Conservation (phyloP, 2,329 filamentous ascomycete species). For the Monosporascus sp. region DNA sequence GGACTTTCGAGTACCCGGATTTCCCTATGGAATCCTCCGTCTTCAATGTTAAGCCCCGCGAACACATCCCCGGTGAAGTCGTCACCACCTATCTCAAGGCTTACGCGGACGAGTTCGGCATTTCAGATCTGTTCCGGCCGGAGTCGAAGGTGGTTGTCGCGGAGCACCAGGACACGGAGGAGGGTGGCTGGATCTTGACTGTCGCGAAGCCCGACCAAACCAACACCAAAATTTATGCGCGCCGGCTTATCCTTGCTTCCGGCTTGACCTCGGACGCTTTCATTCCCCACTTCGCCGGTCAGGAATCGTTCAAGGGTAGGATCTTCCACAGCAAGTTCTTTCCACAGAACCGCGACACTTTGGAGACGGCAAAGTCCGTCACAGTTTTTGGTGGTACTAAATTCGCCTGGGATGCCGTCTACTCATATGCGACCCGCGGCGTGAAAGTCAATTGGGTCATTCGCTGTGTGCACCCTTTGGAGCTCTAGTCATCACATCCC, state of each 20-base stretch:
- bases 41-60: conserved; percentile 38
- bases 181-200: conserved; percentile 28
- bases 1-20: conserved; percentile 68
- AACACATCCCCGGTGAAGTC: conserved; percentile 54
- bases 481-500: neutral
- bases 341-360: conserved; percentile 23
- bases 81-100: conserved; percentile 52
- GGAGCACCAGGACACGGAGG: conserved; percentile 37
- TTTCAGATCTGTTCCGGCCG: conserved; percentile 43
- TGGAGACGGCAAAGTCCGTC: conserved; percentile 32
- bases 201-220: conserved; percentile 2
- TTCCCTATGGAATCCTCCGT: conserved; percentile 60
- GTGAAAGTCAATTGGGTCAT: conserved; percentile 53
- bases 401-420: conserved; percentile 58
- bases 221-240: conserved; percentile 24
- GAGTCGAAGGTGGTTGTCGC: conserved; percentile 44
- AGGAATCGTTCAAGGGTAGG: conserved; percentile 42
- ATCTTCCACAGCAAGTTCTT: conserved; percentile 56
- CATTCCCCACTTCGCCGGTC: conserved; percentile 44
- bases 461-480: conserved; percentile 25
- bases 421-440: conserved; percentile 48
- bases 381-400: conserved; percentile 57
- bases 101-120: conserved; percentile 47
- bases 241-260: conserved; percentile 55
- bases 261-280: conserved; percentile 54